Conservation (phyloP, 2,329 filamentous ascomycete species). For the Cercospora nicotianae region DNA sequence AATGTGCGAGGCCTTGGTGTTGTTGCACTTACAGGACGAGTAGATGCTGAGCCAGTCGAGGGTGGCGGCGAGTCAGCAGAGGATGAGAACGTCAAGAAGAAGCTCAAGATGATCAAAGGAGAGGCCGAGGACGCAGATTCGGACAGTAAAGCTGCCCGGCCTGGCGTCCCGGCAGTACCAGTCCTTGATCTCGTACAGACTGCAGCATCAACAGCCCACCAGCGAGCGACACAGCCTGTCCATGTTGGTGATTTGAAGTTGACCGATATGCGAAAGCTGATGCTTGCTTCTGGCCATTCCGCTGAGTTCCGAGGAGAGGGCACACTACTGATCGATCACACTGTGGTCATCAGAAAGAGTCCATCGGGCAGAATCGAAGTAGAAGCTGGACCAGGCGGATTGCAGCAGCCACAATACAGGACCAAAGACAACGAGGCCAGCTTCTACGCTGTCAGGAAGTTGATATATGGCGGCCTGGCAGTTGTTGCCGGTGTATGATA, state of each 20-base stretch:
- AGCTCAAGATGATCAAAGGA: constrained; percentile 48
- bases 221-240: constrained; percentile 71
- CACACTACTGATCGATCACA: constrained; percentile 82
- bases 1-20: constrained; percentile 86
- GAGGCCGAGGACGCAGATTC: constrained; percentile 29
- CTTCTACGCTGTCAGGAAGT: constrained; percentile 83
- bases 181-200: constrained; percentile 62
- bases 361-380: constrained; percentile 75
- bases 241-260: constrained; percentile 92
- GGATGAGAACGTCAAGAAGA: constrained; percentile 53
- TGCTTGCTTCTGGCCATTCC: constrained; percentile 77
- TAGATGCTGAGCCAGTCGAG: constrained; percentile 54
- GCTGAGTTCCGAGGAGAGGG: constrained; percentile 95
- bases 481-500: constrained; percentile 68
- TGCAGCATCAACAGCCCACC: constrained; percentile 61
- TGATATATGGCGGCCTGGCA: constrained; percentile 91
- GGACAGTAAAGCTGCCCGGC: background rate
- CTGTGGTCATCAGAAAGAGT: constrained; percentile 85
- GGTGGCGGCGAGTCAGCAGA: constrained; percentile 39
- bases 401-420: constrained; percentile 41
- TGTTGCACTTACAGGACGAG: constrained; percentile 81
- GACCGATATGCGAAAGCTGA: constrained; percentile 79
- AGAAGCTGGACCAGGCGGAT: constrained; percentile 65
- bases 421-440: constrained; percentile 57
- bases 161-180: constrained; percentile 42